Evolutionary conservation across 1,284 basidiomycete species (phyloP).

Genomic region (Meira nashicola): DNA sequence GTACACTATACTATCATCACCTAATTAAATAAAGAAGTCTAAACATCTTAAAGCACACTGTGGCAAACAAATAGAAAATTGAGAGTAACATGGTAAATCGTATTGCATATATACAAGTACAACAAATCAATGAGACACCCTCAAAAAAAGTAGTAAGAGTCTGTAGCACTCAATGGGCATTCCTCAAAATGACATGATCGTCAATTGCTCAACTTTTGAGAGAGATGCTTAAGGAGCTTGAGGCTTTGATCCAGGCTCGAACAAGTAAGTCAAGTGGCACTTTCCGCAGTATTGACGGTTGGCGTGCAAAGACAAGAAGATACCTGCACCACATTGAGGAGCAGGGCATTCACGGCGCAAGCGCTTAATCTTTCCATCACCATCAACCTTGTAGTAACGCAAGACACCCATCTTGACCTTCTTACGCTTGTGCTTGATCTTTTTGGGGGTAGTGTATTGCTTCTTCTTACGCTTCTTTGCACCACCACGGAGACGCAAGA

Average conservation of each 20-base stretch:
- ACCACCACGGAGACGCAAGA: slow-evolving; percentile 90
- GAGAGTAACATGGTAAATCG: no score
- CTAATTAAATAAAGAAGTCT: no score
- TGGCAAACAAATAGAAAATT: no score
- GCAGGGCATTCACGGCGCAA: slow-evolving; percentile 89
- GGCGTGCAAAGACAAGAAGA: slow-evolving; percentile 53
- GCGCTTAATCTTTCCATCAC: slow-evolving; percentile 98
- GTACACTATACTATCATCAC: no score
- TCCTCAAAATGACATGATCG: no score
- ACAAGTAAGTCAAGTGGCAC: slow-evolving; percentile 54
- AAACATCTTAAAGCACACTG: no score
- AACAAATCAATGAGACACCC: no score
- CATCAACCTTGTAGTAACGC: slow-evolving; percentile 99
- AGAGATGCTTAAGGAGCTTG: slow-evolving; percentile 29
- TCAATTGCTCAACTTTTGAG: background rate
- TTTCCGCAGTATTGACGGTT: slow-evolving; percentile 53
- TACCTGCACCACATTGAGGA: slow-evolving; percentile 50
- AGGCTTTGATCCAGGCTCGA: slow-evolving; percentile 49
- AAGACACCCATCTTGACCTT: slow-evolving; percentile 99
- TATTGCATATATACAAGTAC: no score
- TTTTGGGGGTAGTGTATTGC: slow-evolving; percentile 97
- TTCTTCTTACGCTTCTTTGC: slow-evolving; percentile 99
- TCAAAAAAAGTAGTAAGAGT: no score
- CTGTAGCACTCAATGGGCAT: no score
- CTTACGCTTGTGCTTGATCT: slow-evolving; percentile 99